Evolutionary conservation across 2,329 filamentous ascomycete species (phyloP), one percentile per base, ranked within the genome.

Genomic region (Aaosphaeria pasadenensis): DNA sequence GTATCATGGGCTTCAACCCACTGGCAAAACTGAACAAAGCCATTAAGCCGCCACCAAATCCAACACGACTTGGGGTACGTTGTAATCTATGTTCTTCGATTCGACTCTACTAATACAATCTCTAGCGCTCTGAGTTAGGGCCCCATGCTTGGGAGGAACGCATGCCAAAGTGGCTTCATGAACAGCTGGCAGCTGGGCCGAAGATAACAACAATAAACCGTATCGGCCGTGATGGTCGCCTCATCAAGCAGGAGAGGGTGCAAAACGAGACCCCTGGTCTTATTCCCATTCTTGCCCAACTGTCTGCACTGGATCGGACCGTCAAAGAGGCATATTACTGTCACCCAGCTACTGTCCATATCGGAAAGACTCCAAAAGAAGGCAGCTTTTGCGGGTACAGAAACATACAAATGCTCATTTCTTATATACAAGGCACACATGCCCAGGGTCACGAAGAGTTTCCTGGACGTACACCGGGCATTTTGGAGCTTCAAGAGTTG

Each of bases 361-460:
- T 97, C 29, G 89, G 88, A 44, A 95, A 95, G 62, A 77, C 65
- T 0, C 64, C 95, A 45, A 81, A 79, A n/a, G 91, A 96, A 73
- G 91, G 91, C 24, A 88, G 90, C 5, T 97, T 97, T 66, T 97
- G 92, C 65, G 92, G 92, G 4, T 97, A 96, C 66, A 82, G 92
- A 38, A 97, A 95, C 63, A 95, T 96, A 31, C 94, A 97, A 67
- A 95, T 95, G 85, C 71, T 96, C 57, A 75, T 87, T 11, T 92
- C 91, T 0, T 91, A 89, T 65, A 82, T 96, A 17, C 81, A 85
- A 49, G 80, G 79, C 6, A 73, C 81, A 1, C 67, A 74, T 36
- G 76, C 75, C 9, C 70, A 75, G 9, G 88, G 87, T 0, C 70
- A 79, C 51, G 75, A 85, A 38, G 71, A 75, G 42, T 88, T 95